Evolutionary conservation across 2,329 filamentous ascomycete genomes (phyloP).

Genomic region (Domatiomyces catenatus): DNA sequence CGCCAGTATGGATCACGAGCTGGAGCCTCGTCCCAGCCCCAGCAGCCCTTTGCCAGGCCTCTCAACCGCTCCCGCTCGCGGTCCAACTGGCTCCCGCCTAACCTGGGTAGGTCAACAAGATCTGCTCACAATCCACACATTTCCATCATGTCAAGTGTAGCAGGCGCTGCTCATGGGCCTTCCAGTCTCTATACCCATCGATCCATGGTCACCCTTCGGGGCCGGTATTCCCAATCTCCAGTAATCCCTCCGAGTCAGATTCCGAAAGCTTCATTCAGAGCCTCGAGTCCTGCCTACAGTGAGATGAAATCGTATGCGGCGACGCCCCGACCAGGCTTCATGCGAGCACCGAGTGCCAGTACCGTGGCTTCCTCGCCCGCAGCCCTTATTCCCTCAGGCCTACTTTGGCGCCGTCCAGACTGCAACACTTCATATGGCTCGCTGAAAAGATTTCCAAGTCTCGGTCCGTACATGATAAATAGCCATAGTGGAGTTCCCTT

Average conservation of each 20-base stretch:
- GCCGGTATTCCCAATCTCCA: slow-evolving; percentile 12
- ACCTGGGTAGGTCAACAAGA: not conserved
- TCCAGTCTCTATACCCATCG: slow-evolving; percentile 12
- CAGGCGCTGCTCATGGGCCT: not conserved
- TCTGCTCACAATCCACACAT: not conserved
- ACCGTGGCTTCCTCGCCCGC: slow-evolving; percentile 15
- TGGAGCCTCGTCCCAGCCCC: slow-evolving; percentile 3
- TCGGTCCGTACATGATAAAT: slow-evolving; percentile 6
- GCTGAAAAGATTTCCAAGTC: slow-evolving; percentile 12
- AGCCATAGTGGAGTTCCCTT: not conserved
- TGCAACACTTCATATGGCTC: slow-evolving; percentile 12
- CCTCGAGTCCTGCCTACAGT: slow-evolving; percentile 11
- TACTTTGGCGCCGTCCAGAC: slow-evolving; percentile 11
- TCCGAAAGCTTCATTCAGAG: slow-evolving; percentile 4
- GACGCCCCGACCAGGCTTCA: slow-evolving; percentile 4
- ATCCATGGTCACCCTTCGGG: slow-evolving; percentile 15
- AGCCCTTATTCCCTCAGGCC: not conserved
- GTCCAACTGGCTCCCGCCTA: not conserved
- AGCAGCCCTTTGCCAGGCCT: not conserved
- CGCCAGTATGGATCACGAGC: slow-evolving; percentile 8
- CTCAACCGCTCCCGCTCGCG: not conserved
- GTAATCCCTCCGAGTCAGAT: slow-evolving; percentile 2
- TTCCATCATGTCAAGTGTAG: not conserved
- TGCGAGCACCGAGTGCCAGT: slow-evolving; percentile 7
- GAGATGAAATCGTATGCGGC: slow-evolving; percentile 7